phyloP scores from a whole-genome alignment of 768 basidiomycete genomes.

The Fibroporia radiculosa region DNA sequence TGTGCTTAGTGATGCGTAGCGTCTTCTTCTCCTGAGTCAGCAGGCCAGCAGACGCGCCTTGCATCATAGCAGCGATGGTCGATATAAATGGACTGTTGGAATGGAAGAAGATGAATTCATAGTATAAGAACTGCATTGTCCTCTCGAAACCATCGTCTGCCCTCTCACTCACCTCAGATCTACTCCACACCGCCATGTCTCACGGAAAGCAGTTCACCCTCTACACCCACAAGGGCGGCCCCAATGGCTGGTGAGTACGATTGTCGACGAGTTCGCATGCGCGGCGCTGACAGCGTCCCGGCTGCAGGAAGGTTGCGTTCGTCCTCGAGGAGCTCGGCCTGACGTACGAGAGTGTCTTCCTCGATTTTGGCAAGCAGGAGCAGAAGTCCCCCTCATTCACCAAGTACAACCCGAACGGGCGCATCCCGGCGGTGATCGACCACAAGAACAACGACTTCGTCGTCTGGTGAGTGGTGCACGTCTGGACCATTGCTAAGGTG shows the following conservation, averaged over 20 bases:
- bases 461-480: conserved; percentile 20
- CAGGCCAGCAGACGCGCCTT: too few species aligned
- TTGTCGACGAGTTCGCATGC: background rate
- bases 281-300: background rate
- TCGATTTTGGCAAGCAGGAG: conserved; percentile 19
- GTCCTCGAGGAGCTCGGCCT: conserved; percentile 22
- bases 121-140: too few species aligned
- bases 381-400: conserved; percentile 19
- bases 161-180: too few species aligned
- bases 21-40: too few species aligned
- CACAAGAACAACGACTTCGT: conserved; percentile 24
- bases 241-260: conserved; percentile 18
- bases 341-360: conserved; percentile 18
- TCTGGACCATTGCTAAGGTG: too few species aligned
- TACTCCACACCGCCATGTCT: too few species aligned
- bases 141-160: too few species aligned
- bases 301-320: conserved; percentile 18
- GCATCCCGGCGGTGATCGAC: conserved; percentile 30
- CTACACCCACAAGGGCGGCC: conserved; percentile 17
- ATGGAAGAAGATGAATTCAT: too few species aligned
- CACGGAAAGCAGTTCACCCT: conserved; percentile 25
- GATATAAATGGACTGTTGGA: too few species aligned
- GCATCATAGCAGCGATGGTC: too few species aligned
- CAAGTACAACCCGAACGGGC: conserved; percentile 27
- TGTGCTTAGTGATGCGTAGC: too few species aligned